Conservation (phyloP, 2,329 filamentous ascomycete genomes). For the Penicillium psychrosexuale region DNA sequence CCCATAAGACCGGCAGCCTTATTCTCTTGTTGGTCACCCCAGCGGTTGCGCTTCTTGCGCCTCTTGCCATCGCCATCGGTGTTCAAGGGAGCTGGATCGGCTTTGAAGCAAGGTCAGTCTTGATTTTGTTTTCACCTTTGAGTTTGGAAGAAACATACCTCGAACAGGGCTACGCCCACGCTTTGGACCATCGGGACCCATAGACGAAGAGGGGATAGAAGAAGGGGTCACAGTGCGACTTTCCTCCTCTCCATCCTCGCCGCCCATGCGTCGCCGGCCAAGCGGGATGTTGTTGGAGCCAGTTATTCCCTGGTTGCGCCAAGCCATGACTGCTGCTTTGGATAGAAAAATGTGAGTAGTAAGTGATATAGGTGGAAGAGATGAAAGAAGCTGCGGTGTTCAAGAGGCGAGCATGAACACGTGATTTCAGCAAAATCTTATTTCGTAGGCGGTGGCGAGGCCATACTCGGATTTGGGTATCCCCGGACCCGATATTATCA, state of each 20-base stretch:
- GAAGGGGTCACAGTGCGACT: conserved; percentile 46
- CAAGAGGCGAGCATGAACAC: not conserved
- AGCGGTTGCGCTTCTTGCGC: conserved; percentile 97
- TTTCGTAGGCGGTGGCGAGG: not conserved
- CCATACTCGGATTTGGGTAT: not conserved
- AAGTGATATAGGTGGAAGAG: conserved; percentile 11
- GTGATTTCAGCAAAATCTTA: not conserved
- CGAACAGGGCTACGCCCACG: conserved; percentile 90
- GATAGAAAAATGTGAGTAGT: conserved; percentile 10
- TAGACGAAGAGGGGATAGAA: conserved; percentile 39
- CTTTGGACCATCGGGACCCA: conserved; percentile 55
- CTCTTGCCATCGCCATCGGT: conserved; percentile 72
- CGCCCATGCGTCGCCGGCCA: conserved; percentile 77
- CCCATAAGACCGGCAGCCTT: conserved; percentile 98
- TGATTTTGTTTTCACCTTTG: conserved; percentile 16
- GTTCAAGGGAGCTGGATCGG: conserved; percentile 42
- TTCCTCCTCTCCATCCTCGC: conserved; percentile 55
- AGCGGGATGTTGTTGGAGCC: conserved; percentile 98
- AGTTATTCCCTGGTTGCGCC: conserved; percentile 77
- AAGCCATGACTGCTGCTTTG: conserved; percentile 51
- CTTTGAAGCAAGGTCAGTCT: conserved; percentile 21
- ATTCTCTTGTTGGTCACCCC: conserved; percentile 96
- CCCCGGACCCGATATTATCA: not conserved
- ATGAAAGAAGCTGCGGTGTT: conserved; percentile 1
- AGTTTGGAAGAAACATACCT: conserved; percentile 53